Evolutionary conservation across 1,139 yeast species (phyloP), one percentile per base, ranked within the genome.

Genomic region (Scheffersomyces cryptocercus): DNA sequence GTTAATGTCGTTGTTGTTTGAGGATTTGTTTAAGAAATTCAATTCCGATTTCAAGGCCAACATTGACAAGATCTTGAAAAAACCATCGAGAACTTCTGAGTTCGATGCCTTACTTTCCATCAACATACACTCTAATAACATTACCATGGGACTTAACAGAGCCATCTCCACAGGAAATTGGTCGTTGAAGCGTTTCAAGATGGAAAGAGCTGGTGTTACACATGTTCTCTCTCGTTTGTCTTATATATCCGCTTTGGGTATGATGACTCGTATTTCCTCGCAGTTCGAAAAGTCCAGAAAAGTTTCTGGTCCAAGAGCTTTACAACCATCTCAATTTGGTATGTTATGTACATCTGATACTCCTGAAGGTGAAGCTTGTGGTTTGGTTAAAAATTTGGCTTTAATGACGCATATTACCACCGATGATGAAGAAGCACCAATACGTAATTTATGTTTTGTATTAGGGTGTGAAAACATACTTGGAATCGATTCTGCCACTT

Each of bases 361-460:
- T 0, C 99, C 99, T 3, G 99, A 93, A 79, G 99, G 99, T 76
- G 99, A 95, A 66, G 99, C 99, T 1, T 93, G 99, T 82, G 99
- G 99, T 59, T 79, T 93, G 64, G 99, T 93, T 30, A 93, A 93
- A 67, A 93, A 93, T 61, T 75, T 93, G 64, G 99, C 99, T 2
- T 77, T 93, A 43, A 93, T 93, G 99, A 93, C 99, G 12, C 99
- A 93, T 68, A 95, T 93, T 59, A 93, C 99, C 8, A 91, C 99
- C 3, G 99, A 93, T 65, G 98, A 89, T 56, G 99, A 93, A 65
- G 98, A 93, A 62, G 87, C 77, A 13, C 98, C 99, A 11, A 82
- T 93, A 37, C 81, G 77, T 52, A 80, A 79, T 47, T 73, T 91
- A 37, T 89, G 97, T 61, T 85, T 74, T 56, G 73, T 86, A 20